Base-by-base conservation (phyloP, 2,329 filamentous ascomycete genomes). In the Fusarium nanum region DNA sequence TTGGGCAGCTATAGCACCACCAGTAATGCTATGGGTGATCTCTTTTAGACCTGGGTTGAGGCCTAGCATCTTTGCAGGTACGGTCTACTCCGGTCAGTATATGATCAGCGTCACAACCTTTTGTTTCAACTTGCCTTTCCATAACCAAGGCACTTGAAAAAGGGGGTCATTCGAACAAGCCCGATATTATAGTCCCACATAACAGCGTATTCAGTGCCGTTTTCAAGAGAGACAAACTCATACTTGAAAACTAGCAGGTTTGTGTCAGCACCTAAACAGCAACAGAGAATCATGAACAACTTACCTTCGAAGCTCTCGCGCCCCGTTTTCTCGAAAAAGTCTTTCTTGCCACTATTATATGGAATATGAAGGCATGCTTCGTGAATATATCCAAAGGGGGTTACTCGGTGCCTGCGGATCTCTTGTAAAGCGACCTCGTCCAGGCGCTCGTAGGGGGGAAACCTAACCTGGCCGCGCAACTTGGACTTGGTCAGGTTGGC, bases 141-240 rank as follows among this genome's bases (percentile, higher is more conserved):
- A 77, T 95, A 95, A 69, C 91, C 90, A 78, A 91, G 91, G 71
- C 92, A 94, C 79, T 97, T 97, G 86, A 98, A 98, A 77, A 98
- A 93, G 28, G 94, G 92, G 4, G 94, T 98, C 80, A 97, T 97
- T 67, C 95, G 91, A 67, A 98, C 94, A 30, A 98, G 89, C 11
- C 96, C 96, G 67, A 95, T 89, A 74, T 97, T 95, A 82, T 98
- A 98, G 80, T 99, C 96, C 96, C 96, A 99, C 88, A 98, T 94
- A 65, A 98, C 90, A 1, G 88, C 88, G 78, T 92, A 94, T 55
- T 87, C 84, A 68, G 85, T 86, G 3, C 90, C 86, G 47, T 92
- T 87, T 13, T 85, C 88, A 1, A 92, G 92, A 6, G 91, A 78
- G 72, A 85, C 87, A 83, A 97, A 98, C 37, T 88, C 89, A 79